Evolutionary conservation across 108 stramenopile genomes (phyloP), one percentile per base, ranked within the genome.

Genomic region (Schizochytrium sp.): DNA sequence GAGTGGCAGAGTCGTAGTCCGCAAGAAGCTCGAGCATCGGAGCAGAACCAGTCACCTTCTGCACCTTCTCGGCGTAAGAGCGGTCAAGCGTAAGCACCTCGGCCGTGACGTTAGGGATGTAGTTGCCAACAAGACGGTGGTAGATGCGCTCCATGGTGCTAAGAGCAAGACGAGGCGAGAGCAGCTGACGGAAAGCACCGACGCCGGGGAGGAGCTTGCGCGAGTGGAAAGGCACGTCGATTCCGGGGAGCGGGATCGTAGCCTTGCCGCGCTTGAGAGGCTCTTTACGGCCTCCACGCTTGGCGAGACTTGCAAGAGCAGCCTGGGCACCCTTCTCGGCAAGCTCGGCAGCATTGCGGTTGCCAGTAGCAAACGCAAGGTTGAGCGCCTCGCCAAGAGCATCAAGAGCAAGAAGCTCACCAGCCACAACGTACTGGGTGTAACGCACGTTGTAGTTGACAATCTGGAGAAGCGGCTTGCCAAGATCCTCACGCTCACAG

Each of bases 181-280:
- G 73, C 8, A 88, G 40, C 76, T 88, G 4, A 45, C 89, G 56
- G 46, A 89, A 89, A 8, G 89, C 46, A 15, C 49, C 44, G 5
- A 89, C 89, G 58, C 89, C 89, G 41, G 49, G 15, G 4, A 72
- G 73, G 38, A 89, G 53, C 47, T 55, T 7, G 57, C 89, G 73
- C 40, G 73, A 83, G 58, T 89, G 89, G 58, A 89, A 89, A n/a
- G 89, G 89, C 42, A 89, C 89, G n/a, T 89, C 89, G 41, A 89
- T 87, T 17, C 89, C 89, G 3, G 72, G 56, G 4, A 89, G 89
- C 12, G 89, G 89, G 76, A 89, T 89, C 46, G 89, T 89, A 46
- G 89, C 89, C 50, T 19, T 17, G 89, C 89, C 89, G 41, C 89
- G 45, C 38, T 83, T 38, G 42, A 89, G 73, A 13, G 42, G 15